Percentiles rank a stretch among this genome's conserved stretches.
Evolutionary conservation across 2,329 filamentous ascomycete genomes (phyloP).

Genomic region (Colletotrichum caudatum): DNA sequence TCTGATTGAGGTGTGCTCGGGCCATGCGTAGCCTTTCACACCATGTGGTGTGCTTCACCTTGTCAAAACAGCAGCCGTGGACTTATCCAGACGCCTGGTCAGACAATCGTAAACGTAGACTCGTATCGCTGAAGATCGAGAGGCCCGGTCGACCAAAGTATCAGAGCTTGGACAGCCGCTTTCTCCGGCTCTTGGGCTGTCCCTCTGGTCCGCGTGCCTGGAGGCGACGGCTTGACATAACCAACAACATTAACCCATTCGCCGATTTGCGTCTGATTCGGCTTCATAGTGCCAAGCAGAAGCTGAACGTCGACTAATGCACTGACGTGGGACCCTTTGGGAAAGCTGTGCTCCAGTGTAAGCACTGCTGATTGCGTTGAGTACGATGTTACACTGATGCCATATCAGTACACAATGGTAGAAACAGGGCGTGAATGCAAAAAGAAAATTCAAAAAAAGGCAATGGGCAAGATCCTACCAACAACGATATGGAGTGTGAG

Average conservation of each 20-base stretch:
- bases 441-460: neutral
- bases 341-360: slow-evolving; percentile 76
- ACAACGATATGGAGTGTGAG: slow-evolving; percentile 11
- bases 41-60: slow-evolving; percentile 13
- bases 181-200: slow-evolving; percentile 39
- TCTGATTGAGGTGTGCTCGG: neutral
- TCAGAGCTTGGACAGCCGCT: slow-evolving; percentile 76
- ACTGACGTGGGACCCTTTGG: slow-evolving; percentile 57
- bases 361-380: slow-evolving; percentile 69
- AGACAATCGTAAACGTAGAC: slow-evolving; percentile 8
- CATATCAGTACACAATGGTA: slow-evolving; percentile 43
- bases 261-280: slow-evolving; percentile 76
- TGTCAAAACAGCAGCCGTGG: neutral
- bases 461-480: neutral
- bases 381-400: slow-evolving; percentile 63
- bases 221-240: slow-evolving; percentile 66
- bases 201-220: slow-evolving; percentile 31
- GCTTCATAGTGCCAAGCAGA: slow-evolving; percentile 73
- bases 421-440: too few relatives aligned
- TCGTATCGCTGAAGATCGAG: slow-evolving; percentile 68
- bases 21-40: slow-evolving; percentile 17
- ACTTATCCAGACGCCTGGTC: neutral
- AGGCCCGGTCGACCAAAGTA: slow-evolving; percentile 82
- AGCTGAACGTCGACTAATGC: slow-evolving; percentile 79
- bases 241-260: slow-evolving; percentile 92